Evolutionary conservation across 2,329 filamentous ascomycete species (phyloP).

Genomic region (Fusarium sp.): DNA sequence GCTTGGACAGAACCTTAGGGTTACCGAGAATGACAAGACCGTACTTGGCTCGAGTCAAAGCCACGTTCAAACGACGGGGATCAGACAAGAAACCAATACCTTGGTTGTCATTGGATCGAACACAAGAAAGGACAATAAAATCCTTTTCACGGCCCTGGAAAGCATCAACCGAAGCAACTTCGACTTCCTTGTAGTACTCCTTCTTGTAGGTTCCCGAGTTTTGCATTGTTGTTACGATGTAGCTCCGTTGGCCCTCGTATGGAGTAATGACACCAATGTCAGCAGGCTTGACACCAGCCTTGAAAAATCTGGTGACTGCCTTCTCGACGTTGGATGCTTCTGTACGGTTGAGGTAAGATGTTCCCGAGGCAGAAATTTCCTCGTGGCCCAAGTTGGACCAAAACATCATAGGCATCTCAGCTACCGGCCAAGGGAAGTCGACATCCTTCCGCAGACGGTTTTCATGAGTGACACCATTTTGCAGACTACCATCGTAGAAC

Average conservation of each 20-base stretch:
- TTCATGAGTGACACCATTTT: constrained; percentile 94
- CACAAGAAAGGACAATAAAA: constrained; percentile 97
- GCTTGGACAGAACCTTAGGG: constrained; percentile 96
- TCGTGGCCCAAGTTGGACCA: constrained; percentile 99
- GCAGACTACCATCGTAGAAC: constrained; percentile 98
- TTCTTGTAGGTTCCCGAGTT: constrained; percentile 98
- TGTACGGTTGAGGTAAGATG: constrained; percentile 97
- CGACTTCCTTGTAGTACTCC: constrained; percentile 97
- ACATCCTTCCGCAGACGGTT: constrained; percentile 92
- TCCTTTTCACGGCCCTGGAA: constrained; percentile 99
- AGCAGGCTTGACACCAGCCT: constrained; percentile 92
- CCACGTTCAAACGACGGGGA: constrained; percentile 95
- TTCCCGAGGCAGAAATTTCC: constrained; percentile 97
- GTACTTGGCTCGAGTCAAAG: constrained; percentile 95
- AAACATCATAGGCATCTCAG: constrained; percentile 99
- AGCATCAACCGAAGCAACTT: constrained; percentile 97
- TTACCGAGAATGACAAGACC: constrained; percentile 97
- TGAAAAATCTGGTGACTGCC: constrained; percentile 98
- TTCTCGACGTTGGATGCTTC: constrained; percentile 98
- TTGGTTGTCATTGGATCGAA: constrained; percentile 98
- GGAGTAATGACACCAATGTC: constrained; percentile 99
- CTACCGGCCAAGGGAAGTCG: constrained; percentile 97
- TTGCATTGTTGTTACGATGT: constrained; percentile 99
- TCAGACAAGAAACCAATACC: constrained; percentile 99
- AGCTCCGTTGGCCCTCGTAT: constrained; percentile 98